These are phyloP conservation scores for Paratinospora sagittata DNA, from an alignment of 164 flowering plant genomes.

Conservation along the genomic window DNA sequence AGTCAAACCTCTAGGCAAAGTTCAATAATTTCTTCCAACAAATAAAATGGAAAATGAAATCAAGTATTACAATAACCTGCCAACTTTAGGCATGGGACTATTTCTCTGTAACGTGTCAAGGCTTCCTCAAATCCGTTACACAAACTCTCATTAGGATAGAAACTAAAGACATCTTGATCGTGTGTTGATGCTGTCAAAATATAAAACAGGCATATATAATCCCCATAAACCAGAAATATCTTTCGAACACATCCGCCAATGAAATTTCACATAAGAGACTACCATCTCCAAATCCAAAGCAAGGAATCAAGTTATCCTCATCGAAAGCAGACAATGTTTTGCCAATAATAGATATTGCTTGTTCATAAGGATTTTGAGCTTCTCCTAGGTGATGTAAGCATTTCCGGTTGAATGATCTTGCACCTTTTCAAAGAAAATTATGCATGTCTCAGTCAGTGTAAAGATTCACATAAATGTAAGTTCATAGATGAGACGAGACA, in stretches of 20 bases:
- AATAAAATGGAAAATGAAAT: background rate
- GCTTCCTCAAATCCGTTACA: constrained; percentile 94
- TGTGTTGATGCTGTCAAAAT: constrained; percentile 70
- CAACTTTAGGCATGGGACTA: constrained; percentile 68
- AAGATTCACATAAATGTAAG: background rate
- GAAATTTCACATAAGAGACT: constrained; percentile 4
- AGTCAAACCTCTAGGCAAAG: background rate
- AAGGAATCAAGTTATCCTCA: constrained; percentile 53
- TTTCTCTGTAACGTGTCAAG: constrained; percentile 59
- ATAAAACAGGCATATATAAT: constrained; percentile 1
- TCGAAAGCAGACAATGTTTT: constrained; percentile 44
- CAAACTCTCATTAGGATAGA: constrained; percentile 63
- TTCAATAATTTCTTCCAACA: background rate
- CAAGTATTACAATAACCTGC: constrained; percentile 45
- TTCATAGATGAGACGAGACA: constrained; percentile 5
- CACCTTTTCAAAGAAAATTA: constrained; percentile 32
- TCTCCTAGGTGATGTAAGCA: constrained; percentile 64
- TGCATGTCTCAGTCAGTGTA: constrained; percentile 3
- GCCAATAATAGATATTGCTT: constrained; percentile 50
- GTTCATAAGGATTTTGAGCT: constrained; percentile 45
- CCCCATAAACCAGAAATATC: background rate
- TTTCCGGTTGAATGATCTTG: constrained; percentile 49
- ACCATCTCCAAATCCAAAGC: constrained; percentile 65
- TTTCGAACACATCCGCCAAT: background rate
- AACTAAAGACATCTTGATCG: constrained; percentile 92